Evolutionary conservation across 352 stramenopile species (phyloP).

Genomic region (Pythium plurisporium): DNA sequence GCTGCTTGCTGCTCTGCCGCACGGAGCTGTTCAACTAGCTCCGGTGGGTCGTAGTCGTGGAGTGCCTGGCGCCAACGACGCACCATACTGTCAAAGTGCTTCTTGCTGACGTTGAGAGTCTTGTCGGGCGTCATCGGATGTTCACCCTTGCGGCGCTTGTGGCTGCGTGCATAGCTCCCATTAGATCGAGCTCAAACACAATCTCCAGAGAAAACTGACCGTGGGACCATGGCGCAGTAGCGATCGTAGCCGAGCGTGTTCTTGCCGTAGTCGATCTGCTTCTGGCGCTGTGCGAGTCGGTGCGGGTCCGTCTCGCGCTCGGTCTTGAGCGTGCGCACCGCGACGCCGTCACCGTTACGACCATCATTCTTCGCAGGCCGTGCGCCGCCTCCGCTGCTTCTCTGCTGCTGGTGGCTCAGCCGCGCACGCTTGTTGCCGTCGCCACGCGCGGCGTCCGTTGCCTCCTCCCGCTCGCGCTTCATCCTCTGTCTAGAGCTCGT

Average conservation of each 20-base stretch:
- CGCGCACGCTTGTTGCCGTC: conserved; percentile 12
- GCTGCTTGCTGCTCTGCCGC: conserved; percentile 1
- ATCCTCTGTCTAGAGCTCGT: conserved; percentile 10
- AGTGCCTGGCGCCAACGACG: conserved; percentile 74
- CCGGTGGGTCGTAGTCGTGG: conserved; percentile 76
- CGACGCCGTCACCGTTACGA: not conserved
- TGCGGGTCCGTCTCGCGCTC: conserved; percentile 77
- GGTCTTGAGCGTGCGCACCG: conserved; percentile 45
- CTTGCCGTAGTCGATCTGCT: conserved; percentile 92
- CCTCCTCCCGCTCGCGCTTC: conserved; percentile 18
- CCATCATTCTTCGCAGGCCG: not conserved
- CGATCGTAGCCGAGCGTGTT: conserved; percentile 90
- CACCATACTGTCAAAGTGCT: conserved; percentile 75
- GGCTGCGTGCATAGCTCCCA: conserved; percentile 17
- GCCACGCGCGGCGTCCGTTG: not conserved
- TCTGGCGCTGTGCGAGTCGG: conserved; percentile 85
- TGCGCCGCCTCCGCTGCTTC: not conserved
- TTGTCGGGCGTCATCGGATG: conserved; percentile 84
- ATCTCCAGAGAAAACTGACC: conserved; percentile 19
- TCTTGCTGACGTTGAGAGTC: conserved; percentile 68
- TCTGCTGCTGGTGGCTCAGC: conserved; percentile 1
- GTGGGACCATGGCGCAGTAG: conserved; percentile 66
- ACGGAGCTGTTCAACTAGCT: conserved; percentile 31
- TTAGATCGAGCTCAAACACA: not conserved
- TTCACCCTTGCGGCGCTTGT: conserved; percentile 37